Percentiles rank a stretch among this genome's conserved stretches.
These are phyloP conservation scores for Cicer pinnatifidum DNA, from an alignment of 306 rosid species.

Conservation along the genomic window DNA sequence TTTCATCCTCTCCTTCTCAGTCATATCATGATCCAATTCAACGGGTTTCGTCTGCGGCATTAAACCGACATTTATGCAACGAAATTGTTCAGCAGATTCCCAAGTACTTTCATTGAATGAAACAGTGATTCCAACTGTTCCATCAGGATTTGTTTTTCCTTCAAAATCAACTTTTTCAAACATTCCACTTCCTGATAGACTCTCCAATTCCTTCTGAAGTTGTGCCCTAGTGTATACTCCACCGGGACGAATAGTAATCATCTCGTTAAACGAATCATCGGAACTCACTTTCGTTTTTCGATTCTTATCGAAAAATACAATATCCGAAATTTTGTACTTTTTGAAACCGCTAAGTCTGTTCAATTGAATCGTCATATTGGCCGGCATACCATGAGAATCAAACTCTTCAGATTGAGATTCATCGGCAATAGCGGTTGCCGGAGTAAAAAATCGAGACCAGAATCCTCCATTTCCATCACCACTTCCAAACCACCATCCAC, in stretches of 20 bases:
- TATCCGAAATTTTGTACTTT: slow-evolving; percentile 81
- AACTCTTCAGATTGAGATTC: slow-evolving; percentile 70
- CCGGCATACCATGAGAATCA: slow-evolving; percentile 92
- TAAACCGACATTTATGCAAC: slow-evolving; percentile 88
- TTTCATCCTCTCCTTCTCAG: slow-evolving; percentile 90
- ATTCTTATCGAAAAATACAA: slow-evolving; percentile 73
- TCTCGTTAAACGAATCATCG: slow-evolving; percentile 87
- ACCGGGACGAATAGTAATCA: slow-evolving; percentile 84
- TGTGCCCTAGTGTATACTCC: slow-evolving; percentile 82
- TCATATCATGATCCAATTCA: slow-evolving; percentile 91
- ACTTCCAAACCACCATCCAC: slow-evolving; percentile 52
- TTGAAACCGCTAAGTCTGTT: slow-evolving; percentile 87
- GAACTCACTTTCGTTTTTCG: slow-evolving; percentile 59
- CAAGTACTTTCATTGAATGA: slow-evolving; percentile 87
- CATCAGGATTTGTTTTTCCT: slow-evolving; percentile 88
- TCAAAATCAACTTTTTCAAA: slow-evolving; percentile 95
- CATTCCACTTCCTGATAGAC: slow-evolving; percentile 87
- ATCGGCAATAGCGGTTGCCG: slow-evolving; percentile 70
- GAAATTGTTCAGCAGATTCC: slow-evolving; percentile 80
- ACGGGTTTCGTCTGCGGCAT: slow-evolving; percentile 79
- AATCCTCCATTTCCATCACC: slow-evolving; percentile 54
- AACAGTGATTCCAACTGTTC: slow-evolving; percentile 65
- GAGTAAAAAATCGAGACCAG: slow-evolving; percentile 57
- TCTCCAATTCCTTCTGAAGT: slow-evolving; percentile 87
- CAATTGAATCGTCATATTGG: slow-evolving; percentile 76